Percentiles rank a stretch among this genome's conserved stretches.
Evolutionary conservation across 2,329 filamentous ascomycete genomes (phyloP).

Genomic region (Cladophialophora immunda): DNA sequence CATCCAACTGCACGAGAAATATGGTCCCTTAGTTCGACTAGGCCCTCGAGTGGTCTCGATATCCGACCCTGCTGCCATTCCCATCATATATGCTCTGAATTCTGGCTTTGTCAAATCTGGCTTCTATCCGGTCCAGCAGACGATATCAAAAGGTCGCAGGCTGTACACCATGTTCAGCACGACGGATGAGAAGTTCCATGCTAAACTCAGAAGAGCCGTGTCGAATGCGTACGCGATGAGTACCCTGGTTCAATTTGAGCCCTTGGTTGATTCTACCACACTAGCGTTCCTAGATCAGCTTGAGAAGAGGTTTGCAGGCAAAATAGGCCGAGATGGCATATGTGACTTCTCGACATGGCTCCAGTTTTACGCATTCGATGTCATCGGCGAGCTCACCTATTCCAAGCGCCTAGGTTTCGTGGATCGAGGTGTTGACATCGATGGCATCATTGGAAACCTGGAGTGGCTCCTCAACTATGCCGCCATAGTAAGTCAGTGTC

Average conservation of each 20-base stretch:
- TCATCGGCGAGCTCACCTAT: conserved; percentile 47
- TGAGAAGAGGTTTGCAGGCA: conserved; percentile 63
- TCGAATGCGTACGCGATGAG: conserved; percentile 53
- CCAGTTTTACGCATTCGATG: conserved; percentile 49
- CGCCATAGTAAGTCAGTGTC: conserved; percentile 24
- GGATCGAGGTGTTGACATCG: conserved; percentile 44
- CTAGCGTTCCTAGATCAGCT: conserved; percentile 73
- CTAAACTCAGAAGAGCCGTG: conserved; percentile 50
- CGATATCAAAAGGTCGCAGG: conserved; percentile 41
- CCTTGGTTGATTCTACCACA: conserved; percentile 78
- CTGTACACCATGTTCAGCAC: conserved; percentile 48
- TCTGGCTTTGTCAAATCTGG: conserved; percentile 32
- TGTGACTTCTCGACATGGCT: conserved; percentile 51
- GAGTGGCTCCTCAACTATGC: conserved; percentile 41
- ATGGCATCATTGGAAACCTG: conserved; percentile 48
- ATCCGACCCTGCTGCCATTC: conserved; percentile 33
- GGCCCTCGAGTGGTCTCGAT: conserved; percentile 46
- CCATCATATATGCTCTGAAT: conserved; percentile 38
- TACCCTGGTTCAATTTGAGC: conserved; percentile 59
- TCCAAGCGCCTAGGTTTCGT: conserved; percentile 47
- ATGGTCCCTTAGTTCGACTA: conserved; percentile 44
- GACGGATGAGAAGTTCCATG: conserved; percentile 52
- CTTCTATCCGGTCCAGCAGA: conserved; percentile 45
- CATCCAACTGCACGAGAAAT: conserved; percentile 40
- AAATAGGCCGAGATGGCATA: conserved; percentile 13